Evolutionary conservation across 148 eudicot species (phyloP).

Genomic region (Fallopia convolvulus): DNA sequence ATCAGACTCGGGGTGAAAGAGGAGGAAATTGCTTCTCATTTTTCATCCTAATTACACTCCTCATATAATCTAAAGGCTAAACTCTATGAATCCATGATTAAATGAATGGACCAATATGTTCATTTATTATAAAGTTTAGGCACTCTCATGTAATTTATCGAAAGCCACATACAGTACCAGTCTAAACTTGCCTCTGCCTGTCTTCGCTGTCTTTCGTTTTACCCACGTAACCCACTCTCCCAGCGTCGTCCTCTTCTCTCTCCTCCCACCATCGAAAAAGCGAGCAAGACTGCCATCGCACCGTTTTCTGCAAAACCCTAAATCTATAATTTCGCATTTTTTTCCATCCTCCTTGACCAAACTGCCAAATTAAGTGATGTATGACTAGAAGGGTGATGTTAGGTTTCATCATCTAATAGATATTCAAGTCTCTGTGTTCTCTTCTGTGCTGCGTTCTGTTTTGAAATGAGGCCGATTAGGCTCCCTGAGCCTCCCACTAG

Average conservation of each 20-base stretch:
- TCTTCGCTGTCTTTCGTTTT: not conserved
- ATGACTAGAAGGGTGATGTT: not conserved
- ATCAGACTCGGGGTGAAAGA: no score
- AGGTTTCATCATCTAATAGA: not conserved
- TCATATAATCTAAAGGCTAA: no score
- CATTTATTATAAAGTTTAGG: no score
- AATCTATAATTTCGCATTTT: not conserved
- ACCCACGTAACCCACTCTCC: not conserved
- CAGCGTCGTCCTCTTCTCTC: not conserved
- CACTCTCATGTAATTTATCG: no score
- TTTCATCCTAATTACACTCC: no score
- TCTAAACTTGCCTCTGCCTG: not conserved
- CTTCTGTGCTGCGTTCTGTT: not conserved
- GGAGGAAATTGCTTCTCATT: no score
- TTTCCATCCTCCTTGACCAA: not conserved
- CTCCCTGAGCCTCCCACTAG: slow-evolving; percentile 89
- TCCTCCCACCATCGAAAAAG: not conserved
- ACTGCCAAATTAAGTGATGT: not conserved
- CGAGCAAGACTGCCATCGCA: not conserved
- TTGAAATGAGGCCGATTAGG: slow-evolving; percentile 65
- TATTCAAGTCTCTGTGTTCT: not conserved
- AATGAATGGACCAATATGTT: no score
- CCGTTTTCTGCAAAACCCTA: slow-evolving; percentile 2
- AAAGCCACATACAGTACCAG: not conserved
- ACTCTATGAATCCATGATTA: no score